Evolutionary conservation across 257 asterid species (phyloP).

Genomic region (Solanum medicagineum): DNA sequence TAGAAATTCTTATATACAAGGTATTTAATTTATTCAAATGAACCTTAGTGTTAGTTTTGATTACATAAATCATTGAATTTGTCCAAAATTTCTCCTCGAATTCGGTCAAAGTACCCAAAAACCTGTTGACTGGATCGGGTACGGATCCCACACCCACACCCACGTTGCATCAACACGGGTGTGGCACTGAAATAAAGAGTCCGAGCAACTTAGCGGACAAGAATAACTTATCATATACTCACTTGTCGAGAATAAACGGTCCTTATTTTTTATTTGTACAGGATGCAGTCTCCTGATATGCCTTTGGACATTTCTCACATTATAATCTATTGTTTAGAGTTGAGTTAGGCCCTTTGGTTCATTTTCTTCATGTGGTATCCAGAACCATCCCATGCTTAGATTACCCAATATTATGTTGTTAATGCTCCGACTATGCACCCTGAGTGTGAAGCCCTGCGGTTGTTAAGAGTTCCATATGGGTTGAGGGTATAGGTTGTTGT

Average conservation of each 20-base stretch:
- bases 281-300: neutral
- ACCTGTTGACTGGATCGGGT: no score
- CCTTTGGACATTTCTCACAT: neutral
- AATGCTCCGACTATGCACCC: neutral
- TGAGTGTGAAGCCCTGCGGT: neutral
- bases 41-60: no score
- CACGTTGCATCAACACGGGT: no score
- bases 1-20: no score
- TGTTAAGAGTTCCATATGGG: neutral
- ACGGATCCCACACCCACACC: no score
- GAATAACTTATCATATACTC: neutral
- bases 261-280: neutral
- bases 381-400: neutral
- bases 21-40: no score
- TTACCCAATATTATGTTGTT: neutral
- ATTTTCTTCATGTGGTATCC: neutral
- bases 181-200: no score
- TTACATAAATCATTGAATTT: no score
- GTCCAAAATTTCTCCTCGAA: no score
- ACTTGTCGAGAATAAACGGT: neutral
- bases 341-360: neutral
- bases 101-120: no score
- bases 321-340: neutral
- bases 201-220: neutral
- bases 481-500: neutral